phyloP scores from a whole-genome alignment of 768 basidiomycete genomes.

The Xerocomus potaroensis region DNA sequence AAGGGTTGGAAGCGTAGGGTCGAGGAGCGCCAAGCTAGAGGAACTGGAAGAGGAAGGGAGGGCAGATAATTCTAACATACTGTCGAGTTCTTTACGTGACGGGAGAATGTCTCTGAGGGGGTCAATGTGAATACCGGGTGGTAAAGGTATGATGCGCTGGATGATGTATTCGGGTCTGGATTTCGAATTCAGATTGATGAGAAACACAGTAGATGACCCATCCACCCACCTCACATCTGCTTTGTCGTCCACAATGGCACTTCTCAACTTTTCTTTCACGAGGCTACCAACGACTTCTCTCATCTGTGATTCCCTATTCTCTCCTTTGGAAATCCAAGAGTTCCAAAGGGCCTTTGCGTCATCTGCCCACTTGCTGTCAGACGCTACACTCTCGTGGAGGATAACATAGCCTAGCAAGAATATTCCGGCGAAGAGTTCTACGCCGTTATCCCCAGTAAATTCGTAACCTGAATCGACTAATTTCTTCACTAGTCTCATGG shows the following conservation, averaged over 20 bases:
- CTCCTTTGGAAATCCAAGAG: conserved; percentile 16
- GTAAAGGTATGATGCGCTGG: conserved; percentile 30
- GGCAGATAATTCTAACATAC: conserved; percentile 36
- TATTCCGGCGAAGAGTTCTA: conserved; percentile 17
- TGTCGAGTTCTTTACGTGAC: conserved; percentile 40
- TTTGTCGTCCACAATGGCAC: conserved; percentile 37
- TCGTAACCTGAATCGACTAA: conserved; percentile 18
- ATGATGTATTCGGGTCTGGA: conserved; percentile 47
- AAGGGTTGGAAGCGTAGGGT: conserved; percentile 52
- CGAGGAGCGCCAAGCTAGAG: conserved; percentile 54
- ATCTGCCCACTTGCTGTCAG: conserved; percentile 9
- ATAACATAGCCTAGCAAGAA: conserved; percentile 24
- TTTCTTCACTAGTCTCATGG: conserved; percentile 12
- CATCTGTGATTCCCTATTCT: conserved; percentile 14
- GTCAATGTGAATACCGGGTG: conserved; percentile 36
- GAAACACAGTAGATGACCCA: background rate
- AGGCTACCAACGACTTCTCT: conserved; percentile 27
- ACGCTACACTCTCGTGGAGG: conserved; percentile 5
- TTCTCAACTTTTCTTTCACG: conserved; percentile 41
- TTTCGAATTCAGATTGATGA: background rate
- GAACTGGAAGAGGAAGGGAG: conserved; percentile 47
- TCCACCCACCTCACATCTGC: conserved; percentile 31
- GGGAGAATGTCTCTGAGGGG: conserved; percentile 53
- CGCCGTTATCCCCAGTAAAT: conserved; percentile 17
- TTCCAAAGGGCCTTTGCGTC: conserved; percentile 32